These are phyloP conservation scores for Pichia sp. DNA, from an alignment of 1,139 yeast species.

Conservation along the genomic window DNA sequence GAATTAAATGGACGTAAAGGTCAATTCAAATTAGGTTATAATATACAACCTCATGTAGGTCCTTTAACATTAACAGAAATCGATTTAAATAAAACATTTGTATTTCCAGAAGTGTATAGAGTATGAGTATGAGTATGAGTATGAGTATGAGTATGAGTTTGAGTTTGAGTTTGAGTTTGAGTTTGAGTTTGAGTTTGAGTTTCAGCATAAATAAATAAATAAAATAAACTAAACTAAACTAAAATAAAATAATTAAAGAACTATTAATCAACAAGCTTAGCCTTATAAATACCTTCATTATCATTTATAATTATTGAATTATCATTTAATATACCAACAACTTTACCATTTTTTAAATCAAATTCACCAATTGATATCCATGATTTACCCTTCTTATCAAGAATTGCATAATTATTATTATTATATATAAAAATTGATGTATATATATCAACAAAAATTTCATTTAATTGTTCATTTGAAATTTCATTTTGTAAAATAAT, in stretches of 20 bases:
- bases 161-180: no score
- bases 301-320: neutral
- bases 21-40: constrained; percentile 73
- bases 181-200: no score
- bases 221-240: no score
- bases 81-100: constrained; percentile 30
- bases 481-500: constrained; percentile 5
- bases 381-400: constrained; percentile 9
- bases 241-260: neutral
- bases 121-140: neutral
- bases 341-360: neutral
- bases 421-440: constrained; percentile 2
- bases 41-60: constrained; percentile 88
- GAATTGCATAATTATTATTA: neutral
- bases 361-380: neutral
- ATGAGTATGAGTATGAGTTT: neutral
- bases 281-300: neutral
- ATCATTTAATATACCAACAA: neutral
- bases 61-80: constrained; percentile 67
- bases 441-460: constrained; percentile 5
- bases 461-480: neutral
- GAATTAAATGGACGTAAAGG: constrained; percentile 66
- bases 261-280: neutral
- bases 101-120: constrained; percentile 28
- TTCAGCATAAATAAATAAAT: no score